phyloP scores from a whole-genome alignment of 1,284 basidiomycete species.

The Tranzscheliella williamsii region DNA sequence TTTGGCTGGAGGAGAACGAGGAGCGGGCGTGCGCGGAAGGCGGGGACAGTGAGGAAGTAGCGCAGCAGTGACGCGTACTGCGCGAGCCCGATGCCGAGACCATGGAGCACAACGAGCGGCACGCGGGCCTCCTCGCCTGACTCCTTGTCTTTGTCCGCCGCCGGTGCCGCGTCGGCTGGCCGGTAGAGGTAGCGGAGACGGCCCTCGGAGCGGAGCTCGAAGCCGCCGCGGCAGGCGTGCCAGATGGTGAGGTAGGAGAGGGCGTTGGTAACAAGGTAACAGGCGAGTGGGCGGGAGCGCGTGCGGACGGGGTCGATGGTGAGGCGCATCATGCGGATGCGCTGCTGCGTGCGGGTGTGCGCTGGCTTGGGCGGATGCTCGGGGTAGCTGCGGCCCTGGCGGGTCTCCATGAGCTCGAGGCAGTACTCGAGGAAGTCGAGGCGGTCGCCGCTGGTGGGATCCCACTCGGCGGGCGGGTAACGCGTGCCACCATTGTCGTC shows the following conservation, averaged over 20 bases:
- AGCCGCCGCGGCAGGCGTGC: conserved; percentile 23
- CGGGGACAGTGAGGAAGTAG: conserved; percentile 22
- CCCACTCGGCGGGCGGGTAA: conserved; percentile 32
- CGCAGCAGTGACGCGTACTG: conserved; percentile 39
- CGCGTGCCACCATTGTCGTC: conserved; percentile 25
- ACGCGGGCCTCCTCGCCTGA: conserved; percentile 6
- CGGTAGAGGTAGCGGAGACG: conserved; percentile 50
- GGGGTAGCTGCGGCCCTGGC: conserved; percentile 48
- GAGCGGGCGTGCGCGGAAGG: conserved; percentile 37
- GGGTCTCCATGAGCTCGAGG: conserved; percentile 48
- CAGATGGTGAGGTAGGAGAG: conserved; percentile 25
- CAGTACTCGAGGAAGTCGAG: conserved; percentile 49
- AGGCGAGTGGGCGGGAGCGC: conserved; percentile 26
- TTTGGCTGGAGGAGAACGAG: conserved; percentile 54
- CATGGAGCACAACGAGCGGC: conserved; percentile 51
- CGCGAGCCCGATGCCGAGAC: conserved; percentile 49
- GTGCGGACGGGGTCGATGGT: conserved; percentile 57
- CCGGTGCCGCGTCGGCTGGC: conserved; percentile 14
- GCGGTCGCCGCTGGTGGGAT: conserved; percentile 31
- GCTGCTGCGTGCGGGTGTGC: background rate
- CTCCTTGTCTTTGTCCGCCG: background rate
- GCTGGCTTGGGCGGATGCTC: conserved; percentile 2
- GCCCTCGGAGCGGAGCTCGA: conserved; percentile 25
- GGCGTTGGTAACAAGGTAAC: conserved; percentile 25
- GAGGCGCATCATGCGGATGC: conserved; percentile 50